Evolutionary conservation across 805 yeast genomes (phyloP).

Genomic region (Pichia phayaonensis): DNA sequence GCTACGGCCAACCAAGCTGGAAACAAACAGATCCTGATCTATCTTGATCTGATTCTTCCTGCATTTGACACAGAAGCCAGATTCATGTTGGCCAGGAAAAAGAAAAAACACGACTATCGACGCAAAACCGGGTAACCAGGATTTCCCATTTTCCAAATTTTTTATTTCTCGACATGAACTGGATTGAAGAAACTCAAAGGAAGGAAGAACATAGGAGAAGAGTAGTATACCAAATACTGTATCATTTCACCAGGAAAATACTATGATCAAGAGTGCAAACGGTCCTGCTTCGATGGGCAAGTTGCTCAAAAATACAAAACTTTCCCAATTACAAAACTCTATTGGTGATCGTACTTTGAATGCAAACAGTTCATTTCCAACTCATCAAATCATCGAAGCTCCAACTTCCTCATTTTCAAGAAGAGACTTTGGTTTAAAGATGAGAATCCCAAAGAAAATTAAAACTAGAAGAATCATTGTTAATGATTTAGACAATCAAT

Average conservation of each 20-base stretch:
- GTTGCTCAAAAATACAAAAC: conserved; percentile 24
- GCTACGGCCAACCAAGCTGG: not conserved
- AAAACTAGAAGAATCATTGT: conserved; percentile 53
- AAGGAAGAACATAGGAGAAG: not conserved
- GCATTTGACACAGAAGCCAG: not conserved
- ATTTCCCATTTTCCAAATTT: not conserved
- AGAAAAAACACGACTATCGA: not conserved
- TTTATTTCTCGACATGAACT: not conserved
- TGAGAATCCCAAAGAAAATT: conserved; percentile 55
- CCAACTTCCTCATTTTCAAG: conserved; percentile 54
- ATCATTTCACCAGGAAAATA: not conserved
- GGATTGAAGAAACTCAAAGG: not conserved
- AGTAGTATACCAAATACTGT: not conserved
- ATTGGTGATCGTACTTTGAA: conserved; percentile 22
- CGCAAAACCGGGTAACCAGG: not conserved
- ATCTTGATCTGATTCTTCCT: not conserved
- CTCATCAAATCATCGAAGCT: conserved; percentile 68
- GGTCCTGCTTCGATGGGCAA: conserved; percentile 22
- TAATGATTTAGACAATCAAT: conserved; percentile 60
- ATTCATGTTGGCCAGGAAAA: not conserved
- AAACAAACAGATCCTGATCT: not conserved
- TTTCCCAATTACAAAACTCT: conserved; percentile 29
- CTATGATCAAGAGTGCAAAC: conserved; percentile 18
- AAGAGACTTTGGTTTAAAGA: conserved; percentile 72
- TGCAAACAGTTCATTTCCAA: conserved; percentile 37